Evolutionary conservation across 2,329 filamentous ascomycete species (phyloP).

Genomic region (Alternaria brassicae): DNA sequence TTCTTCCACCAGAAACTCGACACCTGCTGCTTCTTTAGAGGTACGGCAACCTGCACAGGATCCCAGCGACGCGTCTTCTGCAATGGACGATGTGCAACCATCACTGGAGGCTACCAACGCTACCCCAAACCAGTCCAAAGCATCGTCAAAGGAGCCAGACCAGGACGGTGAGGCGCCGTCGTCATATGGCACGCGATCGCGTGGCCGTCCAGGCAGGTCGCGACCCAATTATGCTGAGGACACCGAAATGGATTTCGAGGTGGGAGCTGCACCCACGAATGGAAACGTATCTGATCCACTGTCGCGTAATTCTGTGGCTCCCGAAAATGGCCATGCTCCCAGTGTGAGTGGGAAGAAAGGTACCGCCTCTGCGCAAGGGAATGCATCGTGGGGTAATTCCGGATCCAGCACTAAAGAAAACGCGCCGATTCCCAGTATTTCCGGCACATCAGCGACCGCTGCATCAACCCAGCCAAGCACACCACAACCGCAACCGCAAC

Average conservation of each 20-base stretch:
- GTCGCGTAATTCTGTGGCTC: slow-evolving; percentile 46
- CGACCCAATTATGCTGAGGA: slow-evolving; percentile 97
- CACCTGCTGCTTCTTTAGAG: slow-evolving; percentile 40
- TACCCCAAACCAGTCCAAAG: slow-evolving; percentile 39
- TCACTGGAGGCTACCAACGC: slow-evolving; percentile 39
- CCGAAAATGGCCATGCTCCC: slow-evolving; percentile 43
- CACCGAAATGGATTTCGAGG: slow-evolving; percentile 87
- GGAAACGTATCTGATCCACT: slow-evolving; percentile 55
- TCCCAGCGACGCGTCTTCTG: slow-evolving; percentile 37
- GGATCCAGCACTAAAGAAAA: slow-evolving; percentile 46
- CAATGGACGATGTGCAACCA: slow-evolving; percentile 37
- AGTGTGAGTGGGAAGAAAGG: slow-evolving; percentile 49
- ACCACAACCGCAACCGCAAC: slow-evolving; percentile 33
- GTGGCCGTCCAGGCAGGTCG: slow-evolving; percentile 80
- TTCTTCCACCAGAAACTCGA: slow-evolving; percentile 46
- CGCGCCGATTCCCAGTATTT: slow-evolving; percentile 52
- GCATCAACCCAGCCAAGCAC: slow-evolving; percentile 50
- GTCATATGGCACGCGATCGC: slow-evolving; percentile 86
- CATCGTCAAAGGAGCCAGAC: slow-evolving; percentile 44
- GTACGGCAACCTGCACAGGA: slow-evolving; percentile 31
- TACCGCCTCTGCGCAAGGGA: slow-evolving; percentile 50
- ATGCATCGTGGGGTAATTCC: slow-evolving; percentile 48
- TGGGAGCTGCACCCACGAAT: slow-evolving; percentile 65
- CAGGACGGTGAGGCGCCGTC: slow-evolving; percentile 60
- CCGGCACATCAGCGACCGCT: slow-evolving; percentile 66